phyloP scores from a whole-genome alignment of 1,284 basidiomycete genomes.

The Hypsizygus ulmarius region DNA sequence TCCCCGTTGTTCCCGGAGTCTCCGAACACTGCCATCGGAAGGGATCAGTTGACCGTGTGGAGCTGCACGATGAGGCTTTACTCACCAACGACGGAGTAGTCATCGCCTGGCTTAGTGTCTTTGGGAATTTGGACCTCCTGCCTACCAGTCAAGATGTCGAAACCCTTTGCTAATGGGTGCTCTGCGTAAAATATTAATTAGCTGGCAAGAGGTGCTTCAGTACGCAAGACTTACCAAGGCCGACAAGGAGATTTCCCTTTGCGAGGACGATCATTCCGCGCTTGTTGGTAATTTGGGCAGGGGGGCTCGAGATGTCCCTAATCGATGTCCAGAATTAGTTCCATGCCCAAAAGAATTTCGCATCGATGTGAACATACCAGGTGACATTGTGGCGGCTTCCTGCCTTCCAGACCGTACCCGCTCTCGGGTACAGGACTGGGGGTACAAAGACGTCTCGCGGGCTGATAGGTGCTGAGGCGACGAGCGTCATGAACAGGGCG shows the following conservation, averaged over 20 bases:
- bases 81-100: constrained; percentile 39
- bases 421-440: constrained; percentile 29
- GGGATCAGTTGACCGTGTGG: constrained; percentile 1
- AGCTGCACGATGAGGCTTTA: constrained; percentile 6
- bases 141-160: constrained; percentile 32
- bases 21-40: constrained; percentile 31
- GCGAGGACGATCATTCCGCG: constrained; percentile 33
- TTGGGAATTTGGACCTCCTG: constrained; percentile 33
- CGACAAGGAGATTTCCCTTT: constrained; percentile 20
- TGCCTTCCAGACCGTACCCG: constrained; percentile 30
- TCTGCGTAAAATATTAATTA: constrained; percentile 2
- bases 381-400: constrained; percentile 31
- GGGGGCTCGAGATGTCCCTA: constrained; percentile 34
- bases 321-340: constrained; percentile 3
- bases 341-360: neutral
- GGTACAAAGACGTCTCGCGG: constrained; percentile 39
- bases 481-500: constrained; percentile 15
- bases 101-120: constrained; percentile 25
- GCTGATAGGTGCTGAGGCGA: constrained; percentile 21
- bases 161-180: constrained; percentile 27
- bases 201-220: constrained; percentile 2
- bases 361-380: constrained; percentile 30
- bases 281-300: constrained; percentile 37
- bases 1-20: constrained; percentile 31
- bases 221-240: constrained; percentile 26